Evolutionary conservation across 768 basidiomycete genomes (phyloP), one percentile per base, ranked within the genome.

Genomic region (Boletus tylopilopsis): DNA sequence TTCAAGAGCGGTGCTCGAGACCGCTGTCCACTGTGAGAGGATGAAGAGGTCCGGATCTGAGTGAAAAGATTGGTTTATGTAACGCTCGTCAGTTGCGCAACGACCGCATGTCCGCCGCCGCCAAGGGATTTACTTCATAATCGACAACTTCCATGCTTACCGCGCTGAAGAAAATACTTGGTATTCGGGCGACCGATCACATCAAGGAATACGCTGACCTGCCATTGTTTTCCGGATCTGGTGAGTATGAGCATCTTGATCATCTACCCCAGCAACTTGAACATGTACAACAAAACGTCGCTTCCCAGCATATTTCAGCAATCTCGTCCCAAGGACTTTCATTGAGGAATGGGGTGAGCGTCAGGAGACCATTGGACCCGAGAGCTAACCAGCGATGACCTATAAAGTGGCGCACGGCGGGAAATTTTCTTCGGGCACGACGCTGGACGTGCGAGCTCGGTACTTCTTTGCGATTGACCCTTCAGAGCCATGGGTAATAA

Each of bases 381-480:
- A 23, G 5, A 7, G n/a, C n/a, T n/a, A n/a, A n/a, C n/a, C n/a
- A 34, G 1, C 33, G 11, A 30, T 51, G 18, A 46, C 11, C 11
- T 24, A 23, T 35, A 32, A 47, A 67, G 66, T 55, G 11, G 45
- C 45, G 4, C 53, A 69, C 9, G 66, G 66, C 23, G 66, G 67
- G 4, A 37, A 42, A 15, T 18, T 67, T 3, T 55, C 52, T 2
- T 50, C 51, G 1, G 57, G 47, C 32, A 42, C 51, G 32, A 47
- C 37, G 12, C 33, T 53, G 22, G 54, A 50, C 39, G 12, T 33
- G 19, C 54, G 49, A n/a, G 53, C 59, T 6, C 56, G 57, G 29
- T 67, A 69, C 48, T 68, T 66, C 48, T 67, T 67, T 33, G 68
- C 68, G 32, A 58, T 16, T 15, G 59, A 67, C 41, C 49, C 53